Conservation (phyloP, 176 grass and related monocot species). For the Oryza officinalis region DNA sequence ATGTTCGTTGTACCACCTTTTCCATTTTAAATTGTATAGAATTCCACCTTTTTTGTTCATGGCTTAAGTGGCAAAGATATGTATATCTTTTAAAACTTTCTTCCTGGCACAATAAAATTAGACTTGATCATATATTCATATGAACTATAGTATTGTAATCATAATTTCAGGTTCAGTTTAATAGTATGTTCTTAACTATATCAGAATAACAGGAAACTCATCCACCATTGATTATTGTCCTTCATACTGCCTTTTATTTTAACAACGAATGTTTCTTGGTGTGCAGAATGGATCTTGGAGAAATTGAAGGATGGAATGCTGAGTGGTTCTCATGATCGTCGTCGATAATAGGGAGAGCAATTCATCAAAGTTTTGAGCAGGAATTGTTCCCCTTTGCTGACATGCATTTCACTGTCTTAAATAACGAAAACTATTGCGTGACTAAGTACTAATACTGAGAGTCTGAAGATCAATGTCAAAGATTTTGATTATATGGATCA, state of each 20-base stretch:
- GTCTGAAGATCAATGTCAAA: neutral
- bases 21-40: neutral
- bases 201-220: neutral
- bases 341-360: neutral
- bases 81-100: neutral
- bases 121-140: neutral
- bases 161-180: neutral
- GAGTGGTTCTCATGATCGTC: slow-evolving; percentile 58
- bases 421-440: slow-evolving; percentile 16
- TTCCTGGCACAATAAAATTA: neutral
- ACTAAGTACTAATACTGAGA: neutral
- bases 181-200: neutral
- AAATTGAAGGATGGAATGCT: slow-evolving; percentile 74
- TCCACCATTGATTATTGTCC: neutral
- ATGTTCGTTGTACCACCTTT: neutral
- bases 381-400: slow-evolving; percentile 22
- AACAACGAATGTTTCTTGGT: neutral
- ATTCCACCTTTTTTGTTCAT: neutral
- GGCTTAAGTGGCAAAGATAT: neutral
- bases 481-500: neutral
- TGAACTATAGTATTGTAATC: neutral
- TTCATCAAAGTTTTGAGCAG: slow-evolving; percentile 28
- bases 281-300: slow-evolving; percentile 61
- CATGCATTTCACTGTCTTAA: slow-evolving; percentile 22
- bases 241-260: neutral